These are phyloP conservation scores for Lactarius psammicola DNA, from an alignment of 768 basidiomycete species.

Conservation along the genomic window DNA sequence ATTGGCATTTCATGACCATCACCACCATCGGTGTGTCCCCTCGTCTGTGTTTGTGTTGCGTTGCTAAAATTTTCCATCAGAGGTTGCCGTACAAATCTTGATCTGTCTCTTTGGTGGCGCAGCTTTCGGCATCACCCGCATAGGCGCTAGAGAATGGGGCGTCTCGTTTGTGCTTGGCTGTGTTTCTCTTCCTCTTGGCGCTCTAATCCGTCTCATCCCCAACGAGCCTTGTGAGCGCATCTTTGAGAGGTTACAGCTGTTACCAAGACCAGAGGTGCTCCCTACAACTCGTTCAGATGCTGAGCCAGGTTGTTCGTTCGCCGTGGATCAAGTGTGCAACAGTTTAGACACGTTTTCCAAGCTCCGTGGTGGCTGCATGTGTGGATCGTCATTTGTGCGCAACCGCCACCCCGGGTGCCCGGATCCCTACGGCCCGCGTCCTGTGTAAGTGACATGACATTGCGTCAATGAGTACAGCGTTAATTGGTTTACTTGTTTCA, in stretches of 20 bases:
- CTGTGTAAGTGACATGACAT: conserved; percentile 44
- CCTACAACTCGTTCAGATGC: conserved; percentile 61
- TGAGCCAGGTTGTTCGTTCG: conserved; percentile 68
- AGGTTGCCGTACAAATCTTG: conserved; percentile 83
- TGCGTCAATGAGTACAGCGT: conserved; percentile 21
- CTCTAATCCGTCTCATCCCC: conserved; percentile 74
- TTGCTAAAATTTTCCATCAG: conserved; percentile 41
- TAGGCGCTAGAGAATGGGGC: conserved; percentile 87
- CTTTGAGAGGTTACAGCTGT: conserved; percentile 54
- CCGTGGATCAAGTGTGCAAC: conserved; percentile 78
- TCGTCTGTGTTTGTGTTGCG: conserved; percentile 2
- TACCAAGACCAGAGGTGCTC: conserved; percentile 62
- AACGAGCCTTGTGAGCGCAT: conserved; percentile 72
- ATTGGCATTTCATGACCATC: conserved; percentile 82
- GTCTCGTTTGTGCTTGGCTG: conserved; percentile 85
- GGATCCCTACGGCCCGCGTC: conserved; percentile 44
- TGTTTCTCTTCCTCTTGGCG: conserved; percentile 86
- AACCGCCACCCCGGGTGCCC: conserved; percentile 66
- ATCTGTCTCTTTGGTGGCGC: conserved; percentile 90
- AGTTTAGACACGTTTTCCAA: conserved; percentile 50
- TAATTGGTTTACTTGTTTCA: conserved; percentile 38
- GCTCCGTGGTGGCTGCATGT: conserved; percentile 67
- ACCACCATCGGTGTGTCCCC: conserved; percentile 73
- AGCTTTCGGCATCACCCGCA: conserved; percentile 83
- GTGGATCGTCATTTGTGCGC: conserved; percentile 79